Evolutionary conservation across 495 filamentous ascomycete genomes (phyloP).

Genomic region (Hypoxylon perforatum): DNA sequence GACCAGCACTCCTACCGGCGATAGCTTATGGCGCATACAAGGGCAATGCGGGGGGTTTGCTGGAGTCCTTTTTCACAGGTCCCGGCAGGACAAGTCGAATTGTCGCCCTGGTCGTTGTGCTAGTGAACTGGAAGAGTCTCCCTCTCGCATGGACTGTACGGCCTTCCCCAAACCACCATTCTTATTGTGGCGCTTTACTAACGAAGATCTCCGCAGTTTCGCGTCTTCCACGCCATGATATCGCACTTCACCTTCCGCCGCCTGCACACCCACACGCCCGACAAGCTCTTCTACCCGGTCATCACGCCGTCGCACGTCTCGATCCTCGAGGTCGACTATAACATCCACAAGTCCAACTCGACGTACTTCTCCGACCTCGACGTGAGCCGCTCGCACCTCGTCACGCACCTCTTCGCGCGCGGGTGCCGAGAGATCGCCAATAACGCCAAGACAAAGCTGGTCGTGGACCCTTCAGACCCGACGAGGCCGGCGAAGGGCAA

Average conservation of each 20-base stretch:
- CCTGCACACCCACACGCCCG: conserved; percentile 52
- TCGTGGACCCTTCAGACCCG: conserved; percentile 52
- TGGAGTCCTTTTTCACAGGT: conserved; percentile 59
- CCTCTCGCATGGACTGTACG: conserved; percentile 81
- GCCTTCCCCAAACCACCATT: conserved; percentile 8
- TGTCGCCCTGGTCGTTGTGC: conserved; percentile 61
- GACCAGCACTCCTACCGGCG: conserved; percentile 48
- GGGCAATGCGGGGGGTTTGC: conserved; percentile 46
- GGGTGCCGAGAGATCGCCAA: conserved; percentile 54
- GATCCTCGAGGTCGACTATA: conserved; percentile 80
- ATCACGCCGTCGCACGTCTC: conserved; percentile 69
- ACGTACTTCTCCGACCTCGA: conserved; percentile 89
- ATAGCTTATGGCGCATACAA: conserved; percentile 56
- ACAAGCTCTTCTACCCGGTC: conserved; percentile 72
- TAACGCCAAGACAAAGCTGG: conserved; percentile 56
- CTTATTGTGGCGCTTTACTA: neutral
- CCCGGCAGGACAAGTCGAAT: conserved; percentile 61
- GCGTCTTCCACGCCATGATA: conserved; percentile 70
- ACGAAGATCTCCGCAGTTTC: conserved; percentile 56
- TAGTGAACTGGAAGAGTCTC: conserved; percentile 76
- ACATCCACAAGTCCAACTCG: conserved; percentile 85
- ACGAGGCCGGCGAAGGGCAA: conserved; percentile 46
- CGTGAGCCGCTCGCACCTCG: conserved; percentile 72
- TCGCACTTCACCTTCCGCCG: conserved; percentile 62
- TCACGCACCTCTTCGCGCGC: conserved; percentile 62